Conservation (phyloP, 441 rosid species). For the Pelargonium myrrhifolium region DNA sequence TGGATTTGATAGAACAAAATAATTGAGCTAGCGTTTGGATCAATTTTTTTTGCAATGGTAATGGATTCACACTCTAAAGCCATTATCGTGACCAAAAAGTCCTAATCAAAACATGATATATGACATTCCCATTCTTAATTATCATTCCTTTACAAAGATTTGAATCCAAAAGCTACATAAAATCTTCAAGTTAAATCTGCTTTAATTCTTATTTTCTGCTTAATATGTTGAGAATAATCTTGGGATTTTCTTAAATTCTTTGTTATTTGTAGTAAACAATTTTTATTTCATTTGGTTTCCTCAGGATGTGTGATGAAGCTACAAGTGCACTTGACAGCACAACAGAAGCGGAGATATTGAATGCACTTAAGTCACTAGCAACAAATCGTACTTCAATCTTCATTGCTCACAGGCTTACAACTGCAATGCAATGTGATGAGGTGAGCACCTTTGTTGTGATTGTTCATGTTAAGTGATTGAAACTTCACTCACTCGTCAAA, state of each 20-base stretch:
- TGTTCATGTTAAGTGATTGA: neutral
- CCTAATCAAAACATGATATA: no score
- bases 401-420: constrained; percentile 95
- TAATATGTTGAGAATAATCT: neutral
- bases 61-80: no score
- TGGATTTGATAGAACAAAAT: neutral
- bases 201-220: neutral
- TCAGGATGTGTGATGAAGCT: constrained; percentile 97
- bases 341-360: constrained; percentile 94
- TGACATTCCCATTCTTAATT: no score
- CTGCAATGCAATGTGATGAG: constrained; percentile 99
- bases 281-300: constrained; percentile 18
- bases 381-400: constrained; percentile 82
- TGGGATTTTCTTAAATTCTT: neutral
- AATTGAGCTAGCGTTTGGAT: neutral
- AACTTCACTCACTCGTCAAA: neutral
- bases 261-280: constrained; percentile 6
- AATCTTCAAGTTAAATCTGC: neutral
- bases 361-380: constrained; percentile 74
- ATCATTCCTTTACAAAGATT: no score
- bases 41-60: no score
- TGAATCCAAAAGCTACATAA: no score
- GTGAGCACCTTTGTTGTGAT: constrained; percentile 25
- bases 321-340: constrained; percentile 99
- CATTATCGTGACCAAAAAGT: no score